Evolutionary conservation across 441 rosid genomes (phyloP), one percentile per base, ranked within the genome.

Genomic region (Pelargonium fulgidum): DNA sequence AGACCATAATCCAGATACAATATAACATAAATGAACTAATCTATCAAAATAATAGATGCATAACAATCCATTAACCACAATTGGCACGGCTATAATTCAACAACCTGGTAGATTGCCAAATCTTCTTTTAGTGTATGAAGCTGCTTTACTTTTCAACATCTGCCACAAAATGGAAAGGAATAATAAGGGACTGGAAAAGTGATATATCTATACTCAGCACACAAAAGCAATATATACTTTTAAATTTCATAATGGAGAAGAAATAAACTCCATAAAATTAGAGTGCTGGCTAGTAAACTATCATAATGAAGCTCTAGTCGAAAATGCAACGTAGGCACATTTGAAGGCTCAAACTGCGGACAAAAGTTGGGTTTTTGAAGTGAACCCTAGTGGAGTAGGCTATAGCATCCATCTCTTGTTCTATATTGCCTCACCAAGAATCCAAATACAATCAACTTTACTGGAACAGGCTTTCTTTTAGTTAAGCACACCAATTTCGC

Each of bases 91-190:
- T 65, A 44, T 42, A 64, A 70, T 73, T 24, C 41, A 75, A 85
- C 52, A 20, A 81, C 87, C 84, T 67, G 80, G 77, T 48, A 78
- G 16, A 29, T 65, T 52, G 44, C 78, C 79, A 72, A 66, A 16
- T 68, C 64, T 68, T 65, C 70, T 77, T 42, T 74, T 71, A 68
- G 67, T 72, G 52, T 71, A 29, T 19, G 77, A 42, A 59, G 59
- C 61, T 61, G 78, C 72, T 4, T 64, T 75, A 16, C 56, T 68
- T 45, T 72, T 62, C 69, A n/a, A 22, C 72, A 73, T 75, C 87
- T 82, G 75, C 71, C 70, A 63, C 63, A 63, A 72, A 68, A 71
- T 52, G 12, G 7, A 65, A 67, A 70, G 29, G n/a, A 73, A 42
- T 4, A 39, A 24, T 42, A 67, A 66, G 59, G 20, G 13, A 67